A percentile compares a stretch with the other conserved stretches of the same genome.
Conservation (phyloP, 2,329 filamentous ascomycete species). For the Aspergillus costaricaensis region DNA sequence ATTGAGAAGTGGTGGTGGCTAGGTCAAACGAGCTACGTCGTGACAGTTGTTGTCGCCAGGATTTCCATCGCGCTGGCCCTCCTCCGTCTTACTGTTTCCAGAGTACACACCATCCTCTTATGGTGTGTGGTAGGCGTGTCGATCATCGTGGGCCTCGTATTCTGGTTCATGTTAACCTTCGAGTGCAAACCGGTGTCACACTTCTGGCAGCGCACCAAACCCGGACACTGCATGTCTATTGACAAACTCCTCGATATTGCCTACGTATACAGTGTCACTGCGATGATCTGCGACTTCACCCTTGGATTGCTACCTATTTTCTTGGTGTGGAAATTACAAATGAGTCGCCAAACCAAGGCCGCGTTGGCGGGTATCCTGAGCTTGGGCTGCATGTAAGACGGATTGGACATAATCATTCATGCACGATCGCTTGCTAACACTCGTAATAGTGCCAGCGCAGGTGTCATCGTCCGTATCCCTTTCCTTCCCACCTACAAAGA, state of each 20-base stretch:
- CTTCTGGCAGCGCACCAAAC: conserved; percentile 50
- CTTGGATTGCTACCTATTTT: conserved; percentile 57
- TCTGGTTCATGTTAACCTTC: conserved; percentile 55
- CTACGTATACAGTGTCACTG: conserved; percentile 54
- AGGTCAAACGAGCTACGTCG: conserved; percentile 58
- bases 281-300: conserved; percentile 53
- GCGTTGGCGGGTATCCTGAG: conserved; percentile 56
- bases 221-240: conserved; percentile 18
- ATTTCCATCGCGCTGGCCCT: conserved; percentile 58
- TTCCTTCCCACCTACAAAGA: conserved; percentile 37
- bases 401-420: conserved; percentile 12
- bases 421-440: conserved; percentile 24
- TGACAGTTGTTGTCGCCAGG: conserved; percentile 52
- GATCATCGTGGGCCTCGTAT: conserved; percentile 48
- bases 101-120: conserved; percentile 50
- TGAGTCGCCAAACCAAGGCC: conserved; percentile 55
- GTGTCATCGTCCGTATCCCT: conserved; percentile 41
- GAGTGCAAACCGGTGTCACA: conserved; percentile 56
- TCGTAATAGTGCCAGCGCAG: conserved; percentile 36
- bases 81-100: conserved; percentile 52
- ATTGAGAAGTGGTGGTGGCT: conserved; percentile 52
- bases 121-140: conserved; percentile 51
- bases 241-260: conserved; percentile 40
- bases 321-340: conserved; percentile 58
- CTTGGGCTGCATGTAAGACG: conserved; percentile 55